These are phyloP conservation scores for Emmonsia crescens DNA, from an alignment of 2,329 filamentous ascomycete species.

Conservation along the genomic window DNA sequence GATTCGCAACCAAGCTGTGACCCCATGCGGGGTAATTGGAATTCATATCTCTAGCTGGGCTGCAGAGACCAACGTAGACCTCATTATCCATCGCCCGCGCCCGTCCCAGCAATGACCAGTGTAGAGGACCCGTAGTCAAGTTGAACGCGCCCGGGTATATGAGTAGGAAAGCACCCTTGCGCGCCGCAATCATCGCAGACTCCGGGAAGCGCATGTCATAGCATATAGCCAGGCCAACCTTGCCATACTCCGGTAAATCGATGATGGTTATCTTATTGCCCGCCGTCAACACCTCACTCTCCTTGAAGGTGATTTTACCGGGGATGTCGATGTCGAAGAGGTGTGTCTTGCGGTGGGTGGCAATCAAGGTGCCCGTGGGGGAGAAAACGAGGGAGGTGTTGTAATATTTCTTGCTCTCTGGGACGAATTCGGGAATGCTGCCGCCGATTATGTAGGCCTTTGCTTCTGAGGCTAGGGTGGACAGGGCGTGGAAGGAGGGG, in stretches of 20 bases:
- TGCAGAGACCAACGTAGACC: conserved; percentile 85
- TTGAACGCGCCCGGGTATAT: conserved; percentile 98
- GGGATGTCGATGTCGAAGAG: conserved; percentile 98
- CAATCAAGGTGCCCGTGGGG: conserved; percentile 68
- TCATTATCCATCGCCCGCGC: conserved; percentile 89
- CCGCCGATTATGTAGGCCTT: conserved; percentile 77
- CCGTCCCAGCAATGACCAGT: conserved; percentile 77
- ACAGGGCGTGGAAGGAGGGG: conserved; percentile 77
- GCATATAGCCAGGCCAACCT: conserved; percentile 82
- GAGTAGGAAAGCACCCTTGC: conserved; percentile 75
- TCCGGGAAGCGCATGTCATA: conserved; percentile 97
- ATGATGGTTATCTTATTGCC: conserved; percentile 79
- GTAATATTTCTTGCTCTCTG: conserved; percentile 61
- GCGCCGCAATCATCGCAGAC: conserved; percentile 75
- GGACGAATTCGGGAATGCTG: conserved; percentile 75
- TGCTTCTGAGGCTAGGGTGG: conserved; percentile 66
- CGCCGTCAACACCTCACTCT: conserved; percentile 77
- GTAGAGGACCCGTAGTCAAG: conserved; percentile 77
- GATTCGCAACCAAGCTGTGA: conserved; percentile 79
- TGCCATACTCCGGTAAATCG: conserved; percentile 79
- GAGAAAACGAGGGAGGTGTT: conserved; percentile 83
- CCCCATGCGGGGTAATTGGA: conserved; percentile 84
- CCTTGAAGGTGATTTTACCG: conserved; percentile 81
- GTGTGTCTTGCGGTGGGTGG: conserved; percentile 84
- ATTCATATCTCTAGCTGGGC: conserved; percentile 67